Percentiles rank a stretch among this genome's conserved stretches.
Conservation (phyloP, 148 eudicot species). For the Vaccinium vitisidaea region DNA sequence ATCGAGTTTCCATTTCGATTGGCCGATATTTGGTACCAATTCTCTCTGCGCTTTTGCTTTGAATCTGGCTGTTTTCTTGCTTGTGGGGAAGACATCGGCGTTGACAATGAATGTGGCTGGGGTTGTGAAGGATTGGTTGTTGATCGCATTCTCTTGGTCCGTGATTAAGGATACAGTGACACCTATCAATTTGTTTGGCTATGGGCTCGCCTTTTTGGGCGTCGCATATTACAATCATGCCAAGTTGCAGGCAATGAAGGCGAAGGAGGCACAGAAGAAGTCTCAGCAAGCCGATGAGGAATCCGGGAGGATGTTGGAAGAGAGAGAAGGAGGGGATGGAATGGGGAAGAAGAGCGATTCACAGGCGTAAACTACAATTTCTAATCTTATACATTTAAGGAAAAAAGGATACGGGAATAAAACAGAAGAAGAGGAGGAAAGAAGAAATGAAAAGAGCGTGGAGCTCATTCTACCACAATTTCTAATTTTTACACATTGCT, state of each 20-base stretch:
- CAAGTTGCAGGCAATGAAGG: conserved; percentile 39
- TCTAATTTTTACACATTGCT: no score
- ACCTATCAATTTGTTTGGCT: conserved; percentile 34
- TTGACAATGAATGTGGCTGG: conserved; percentile 50
- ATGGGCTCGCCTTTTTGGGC: conserved; percentile 37
- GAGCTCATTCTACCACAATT: no score
- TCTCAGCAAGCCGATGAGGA: conserved; percentile 34
- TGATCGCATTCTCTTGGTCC: conserved; percentile 44
- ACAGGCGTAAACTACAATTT: conserved; percentile 14
- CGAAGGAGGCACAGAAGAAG: conserved; percentile 42
- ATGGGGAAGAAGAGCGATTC: conserved; percentile 28
- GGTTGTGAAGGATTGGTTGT: conserved; percentile 46
- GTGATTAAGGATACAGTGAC: conserved; percentile 44
- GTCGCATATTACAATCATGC: conserved; percentile 40
- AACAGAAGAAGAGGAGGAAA: neutral
- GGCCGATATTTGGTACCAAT: conserved; percentile 34
- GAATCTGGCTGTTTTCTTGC: conserved; percentile 44
- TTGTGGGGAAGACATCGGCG: conserved; percentile 43
- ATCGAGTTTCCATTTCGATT: conserved; percentile 36
- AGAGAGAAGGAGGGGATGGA: conserved; percentile 27
- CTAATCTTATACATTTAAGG: neutral
- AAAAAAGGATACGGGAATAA: neutral
- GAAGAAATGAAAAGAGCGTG: neutral
- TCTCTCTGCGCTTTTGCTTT: conserved; percentile 38
- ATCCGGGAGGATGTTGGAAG: conserved; percentile 40